Conservation (phyloP, 1,284 basidiomycete genomes). For the Xerocomus minutiporus region DNA sequence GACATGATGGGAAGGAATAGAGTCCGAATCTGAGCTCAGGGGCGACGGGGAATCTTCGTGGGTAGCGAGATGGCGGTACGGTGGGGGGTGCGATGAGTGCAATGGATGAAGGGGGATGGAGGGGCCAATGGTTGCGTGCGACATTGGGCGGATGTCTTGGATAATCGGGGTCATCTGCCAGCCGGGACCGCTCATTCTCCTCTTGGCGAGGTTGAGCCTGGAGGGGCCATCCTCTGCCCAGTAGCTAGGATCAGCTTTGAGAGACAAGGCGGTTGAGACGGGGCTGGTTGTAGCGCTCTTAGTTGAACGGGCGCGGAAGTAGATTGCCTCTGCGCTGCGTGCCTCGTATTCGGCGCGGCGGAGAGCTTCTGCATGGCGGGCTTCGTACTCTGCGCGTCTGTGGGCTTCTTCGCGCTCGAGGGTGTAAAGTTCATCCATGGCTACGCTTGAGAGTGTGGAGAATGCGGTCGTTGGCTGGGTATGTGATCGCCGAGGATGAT, state of each 20-base stretch:
- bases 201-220: constrained; percentile 24
- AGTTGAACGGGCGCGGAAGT: constrained; percentile 40
- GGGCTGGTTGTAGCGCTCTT: constrained; percentile 74
- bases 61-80: constrained; percentile 35
- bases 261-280: constrained; percentile 39
- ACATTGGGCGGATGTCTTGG: too few relatives aligned
- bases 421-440: constrained; percentile 81
- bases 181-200: constrained; percentile 49
- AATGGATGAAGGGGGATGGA: constrained; percentile 34
- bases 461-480: constrained; percentile 51
- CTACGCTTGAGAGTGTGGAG: constrained; percentile 71
- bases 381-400: constrained; percentile 81
- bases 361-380: constrained; percentile 73
- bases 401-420: constrained; percentile 83
- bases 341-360: constrained; percentile 75
- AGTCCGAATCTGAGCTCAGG: constrained; percentile 64
- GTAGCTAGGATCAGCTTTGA: constrained; percentile 35
- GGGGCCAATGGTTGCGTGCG: constrained; percentile 23
- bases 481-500: constrained; percentile 40
- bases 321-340: constrained; percentile 55
- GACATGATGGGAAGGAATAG: constrained; percentile 34
- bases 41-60: constrained; percentile 64
- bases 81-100: constrained; percentile 20
- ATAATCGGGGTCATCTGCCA: constrained; percentile 43
- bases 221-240: constrained; percentile 32